Percentiles rank a stretch among this genome's conserved stretches.
These are phyloP conservation scores for Didymella arachidicola DNA, from an alignment of 2,329 filamentous ascomycete species.

Conservation along the genomic window DNA sequence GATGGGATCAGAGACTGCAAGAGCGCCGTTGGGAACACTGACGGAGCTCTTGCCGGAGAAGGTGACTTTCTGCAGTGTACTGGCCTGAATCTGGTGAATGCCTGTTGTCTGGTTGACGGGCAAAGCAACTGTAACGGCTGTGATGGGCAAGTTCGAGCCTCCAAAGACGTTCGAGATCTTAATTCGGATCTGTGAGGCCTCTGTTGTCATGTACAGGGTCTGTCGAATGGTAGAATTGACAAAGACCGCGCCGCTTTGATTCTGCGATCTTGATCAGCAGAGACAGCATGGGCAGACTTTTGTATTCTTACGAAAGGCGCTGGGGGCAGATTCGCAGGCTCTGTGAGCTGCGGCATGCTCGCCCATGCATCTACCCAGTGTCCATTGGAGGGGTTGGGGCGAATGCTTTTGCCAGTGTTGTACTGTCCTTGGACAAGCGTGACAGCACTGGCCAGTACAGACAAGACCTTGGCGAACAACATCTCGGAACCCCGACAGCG, in stretches of 20 bases:
- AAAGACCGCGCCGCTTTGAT: conserved; percentile 63
- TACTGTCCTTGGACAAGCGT: conserved; percentile 1
- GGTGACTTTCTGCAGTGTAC: conserved; percentile 62
- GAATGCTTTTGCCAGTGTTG: conserved; percentile 1
- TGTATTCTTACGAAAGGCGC: conserved; percentile 57
- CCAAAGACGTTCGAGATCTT: conserved; percentile 73
- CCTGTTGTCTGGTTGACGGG: conserved; percentile 64
- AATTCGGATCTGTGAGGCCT: conserved; percentile 65
- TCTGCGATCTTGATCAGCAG: conserved; percentile 49
- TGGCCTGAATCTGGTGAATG: conserved; percentile 60
- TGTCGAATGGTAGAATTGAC: conserved; percentile 70
- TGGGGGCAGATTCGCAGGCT: conserved; percentile 68
- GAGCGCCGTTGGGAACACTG: conserved; percentile 62
- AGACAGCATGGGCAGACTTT: background rate
- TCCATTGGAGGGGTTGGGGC: conserved; percentile 38
- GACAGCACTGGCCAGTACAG: conserved; percentile 6
- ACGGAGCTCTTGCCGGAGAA: conserved; percentile 64
- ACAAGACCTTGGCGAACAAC: conserved; percentile 12
- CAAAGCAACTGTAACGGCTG: conserved; percentile 65
- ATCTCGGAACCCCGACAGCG: background rate
- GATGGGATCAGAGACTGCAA: conserved; percentile 69
- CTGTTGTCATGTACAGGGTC: conserved; percentile 67
- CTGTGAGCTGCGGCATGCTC: conserved; percentile 71
- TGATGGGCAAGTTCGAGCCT: conserved; percentile 65
- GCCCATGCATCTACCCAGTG: conserved; percentile 72